Base-by-base conservation (phyloP, 768 basidiomycete genomes). In the Mycena venus region DNA sequence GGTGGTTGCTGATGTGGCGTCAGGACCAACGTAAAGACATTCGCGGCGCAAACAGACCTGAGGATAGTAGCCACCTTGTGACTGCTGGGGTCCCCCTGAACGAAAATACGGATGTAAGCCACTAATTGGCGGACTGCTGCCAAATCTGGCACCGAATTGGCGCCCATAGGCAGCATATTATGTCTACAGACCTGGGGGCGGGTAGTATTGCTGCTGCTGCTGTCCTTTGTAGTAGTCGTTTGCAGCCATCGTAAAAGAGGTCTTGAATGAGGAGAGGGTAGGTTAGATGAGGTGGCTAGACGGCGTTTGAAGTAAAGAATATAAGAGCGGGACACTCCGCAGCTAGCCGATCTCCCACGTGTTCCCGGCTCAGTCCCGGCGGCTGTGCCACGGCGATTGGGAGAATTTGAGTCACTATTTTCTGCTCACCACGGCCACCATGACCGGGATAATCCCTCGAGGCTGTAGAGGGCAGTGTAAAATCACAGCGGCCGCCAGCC, bases 41-140 rank as follows among this genome's bases (percentile, higher is more conserved):
- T 53, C 12, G 44, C 15, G 47, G 29, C 21, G 29, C 10, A 17
- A 38, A 32, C 23, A 19, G 73, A 87, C 88, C 81, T 89, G 88
- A 69, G 88, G 93, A 77, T 94, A 94, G 81, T 94, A 94, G 40
- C 91, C 91, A 51, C 91, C 92, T 77, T 92, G 91, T n/a, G 87
- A 87, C 34, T 85, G 90, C n/a, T 90, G 89, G 51, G 88, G 85
- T 36, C 88, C 87, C 60, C 68, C 65, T 63, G 59, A 17, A 49
- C 44, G 40, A 34, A 49, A 60, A 75, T 55, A 32, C 40, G 17
- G n/a, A 67, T 61, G 42, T 69, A 59, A 70, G 61, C 60, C 34
- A 44, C n/a, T 29, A 21, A 4, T 63, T 31, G 14, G 4, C 6
- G 9, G 42, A 5, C 32, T 42, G 49, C 66, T 60, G 47, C 64